Base-by-base conservation (phyloP, 2,329 filamentous ascomycete species). In the Zasmidium angulare region DNA sequence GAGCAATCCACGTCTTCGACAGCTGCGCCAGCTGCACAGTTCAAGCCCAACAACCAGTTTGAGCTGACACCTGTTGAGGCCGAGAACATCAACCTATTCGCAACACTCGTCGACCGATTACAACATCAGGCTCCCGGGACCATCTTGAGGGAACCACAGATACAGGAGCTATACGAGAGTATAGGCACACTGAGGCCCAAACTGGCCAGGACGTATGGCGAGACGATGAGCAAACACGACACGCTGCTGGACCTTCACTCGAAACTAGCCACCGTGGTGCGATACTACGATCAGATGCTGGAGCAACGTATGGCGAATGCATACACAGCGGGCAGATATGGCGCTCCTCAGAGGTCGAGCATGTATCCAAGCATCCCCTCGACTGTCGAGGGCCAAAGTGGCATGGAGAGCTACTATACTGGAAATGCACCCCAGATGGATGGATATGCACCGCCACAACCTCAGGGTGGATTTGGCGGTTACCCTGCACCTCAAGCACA, bases 201-300 rank as follows among this genome's bases (percentile, higher is more conserved):
- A 75, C 81, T 99, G 56, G 95, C 95, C 3, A 86, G 95, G 58
- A 97, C 93, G 0, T 97, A 98, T 72, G 95, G 95, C 56, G 95
- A 99, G 78, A 97, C 95, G 0, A 98, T 99, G 95, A 98, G 95
- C 84, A 99, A 99, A 76, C 95, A 98, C 75, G 93, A 99, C 74
- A 95, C 93, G 0, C 82, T 99, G 10, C 84, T 98, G 22, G 95
- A 99, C 74, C 81, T 99, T 0, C 95, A 99, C 73, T 90, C 92
- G 19, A 99, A 99, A 74, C 81, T 99, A 22, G 95, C 93, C 0
- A 97, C 93, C 0, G 95, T 98, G 23, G 95, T 99, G 3, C 86
- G 95, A 31, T 98, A 98, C 73, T 99, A 99, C 72, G 95, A 99
- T 75, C 87, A 92, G 46, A 98, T 99, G 95, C 83, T 99, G 17